Base-by-base conservation (phyloP, 2,329 filamentous ascomycete species). In the Trichoderma pleuroti region DNA sequence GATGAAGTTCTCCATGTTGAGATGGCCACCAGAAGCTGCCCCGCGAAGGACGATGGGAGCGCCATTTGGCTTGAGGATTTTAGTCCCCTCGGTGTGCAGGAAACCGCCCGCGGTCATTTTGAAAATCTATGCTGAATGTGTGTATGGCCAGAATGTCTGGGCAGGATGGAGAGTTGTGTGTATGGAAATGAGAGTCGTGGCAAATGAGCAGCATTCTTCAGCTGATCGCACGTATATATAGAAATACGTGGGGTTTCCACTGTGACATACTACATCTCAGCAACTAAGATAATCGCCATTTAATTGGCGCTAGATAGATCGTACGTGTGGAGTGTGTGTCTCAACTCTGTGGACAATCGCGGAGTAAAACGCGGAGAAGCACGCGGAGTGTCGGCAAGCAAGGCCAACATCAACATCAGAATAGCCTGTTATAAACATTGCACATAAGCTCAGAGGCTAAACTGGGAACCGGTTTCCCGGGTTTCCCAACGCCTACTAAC, bases 1-100 rank as follows among this genome's bases (percentile, higher is more conserved):
- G 57, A 61, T 61, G 57, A 61, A 61, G 12, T 61, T 61, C 32
- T 61, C 57, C 57, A 61, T 61, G 57, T 61, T 61, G 32, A 61
- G 57, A 21, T 59, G 54, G 54, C 54, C 54, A 59, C 54, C 54
- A 34, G 54, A n/a, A 21, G 54, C 54, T 21, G 54, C 26, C 28
- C 54, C 54, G 26, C 54, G 54, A 16, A 59, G 54, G 54, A 59
- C 54, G 18, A 59, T 59, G 54, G 54, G 54, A 32, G 54, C 32
- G 54, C 54, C 54, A 59, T 59, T 34, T 59, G 54, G 54, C 28
- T 34, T 59, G 28, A 59, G 54, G 54, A 59, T 59, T 34, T 59
- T 59, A 6, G 54, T 59, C 54, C 54, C 54, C 54, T 59, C n/a
- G 4, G 54, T 59, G 32, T 59, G 54, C 18, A 59, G 18, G 5